These are phyloP conservation scores for Chlorophyllum brunneum DNA, from an alignment of 768 basidiomycete genomes.

Conservation along the genomic window DNA sequence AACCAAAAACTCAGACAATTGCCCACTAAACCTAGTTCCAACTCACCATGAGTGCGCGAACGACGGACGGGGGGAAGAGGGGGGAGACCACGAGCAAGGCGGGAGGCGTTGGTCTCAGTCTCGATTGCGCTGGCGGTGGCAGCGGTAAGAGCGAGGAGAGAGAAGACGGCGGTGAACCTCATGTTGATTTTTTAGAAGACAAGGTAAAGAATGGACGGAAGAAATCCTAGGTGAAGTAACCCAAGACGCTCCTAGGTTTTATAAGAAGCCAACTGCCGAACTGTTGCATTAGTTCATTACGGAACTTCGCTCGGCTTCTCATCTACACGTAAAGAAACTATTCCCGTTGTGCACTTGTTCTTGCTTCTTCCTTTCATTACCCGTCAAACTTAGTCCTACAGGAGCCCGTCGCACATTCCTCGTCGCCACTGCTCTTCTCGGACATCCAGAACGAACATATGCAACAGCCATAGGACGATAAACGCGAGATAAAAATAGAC, in stretches of 20 bases:
- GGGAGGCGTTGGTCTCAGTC: constrained; percentile 46
- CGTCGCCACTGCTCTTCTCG: no score
- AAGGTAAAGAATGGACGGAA: constrained; percentile 16
- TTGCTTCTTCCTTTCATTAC: not conserved
- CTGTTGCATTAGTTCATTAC: not conserved
- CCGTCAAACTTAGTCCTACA: no score
- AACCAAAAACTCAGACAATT: constrained; percentile 19
- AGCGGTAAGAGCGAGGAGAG: constrained; percentile 34
- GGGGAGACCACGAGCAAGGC: constrained; percentile 49
- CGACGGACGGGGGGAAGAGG: constrained; percentile 44
- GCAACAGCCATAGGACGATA: no score
- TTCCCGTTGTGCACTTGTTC: not conserved
- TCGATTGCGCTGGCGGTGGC: constrained; percentile 30
- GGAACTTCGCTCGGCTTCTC: not conserved
- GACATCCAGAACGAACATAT: no score
- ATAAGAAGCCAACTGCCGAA: not conserved
- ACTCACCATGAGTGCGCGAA: constrained; percentile 24
- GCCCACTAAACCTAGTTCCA: not conserved
- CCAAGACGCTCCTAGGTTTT: constrained; percentile 1
- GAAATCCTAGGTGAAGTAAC: constrained; percentile 12
- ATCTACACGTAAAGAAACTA: not conserved
- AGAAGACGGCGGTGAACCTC: constrained; percentile 38
- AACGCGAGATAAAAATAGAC: not conserved
- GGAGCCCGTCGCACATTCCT: no score
- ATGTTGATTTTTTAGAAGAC: constrained; percentile 19